phyloP scores from a whole-genome alignment of 305 asterid species.

The Fraxinus xanthoxyloides region DNA sequence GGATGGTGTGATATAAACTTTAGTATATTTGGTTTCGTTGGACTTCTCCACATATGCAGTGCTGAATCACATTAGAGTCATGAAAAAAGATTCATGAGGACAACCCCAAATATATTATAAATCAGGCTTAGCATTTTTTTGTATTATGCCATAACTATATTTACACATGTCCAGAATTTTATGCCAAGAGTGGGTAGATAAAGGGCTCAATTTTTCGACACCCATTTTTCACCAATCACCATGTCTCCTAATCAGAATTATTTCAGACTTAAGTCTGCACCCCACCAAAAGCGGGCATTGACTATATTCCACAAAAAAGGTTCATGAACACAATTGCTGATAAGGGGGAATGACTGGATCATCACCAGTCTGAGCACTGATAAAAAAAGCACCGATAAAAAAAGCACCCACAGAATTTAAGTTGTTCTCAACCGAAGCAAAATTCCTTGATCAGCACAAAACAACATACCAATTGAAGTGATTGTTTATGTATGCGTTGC shows the following conservation, averaged over 20 bases:
- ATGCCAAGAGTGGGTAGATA: not conserved
- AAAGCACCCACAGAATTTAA: slow-evolving; percentile 3
- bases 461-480: slow-evolving; percentile 76
- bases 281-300: slow-evolving; percentile 3
- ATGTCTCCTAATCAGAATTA: not conserved
- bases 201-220: not conserved
- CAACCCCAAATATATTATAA: not conserved
- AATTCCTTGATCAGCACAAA: slow-evolving; percentile 26
- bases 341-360: slow-evolving; percentile 12
- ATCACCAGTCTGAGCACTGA: not conserved
- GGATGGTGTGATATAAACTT: not conserved
- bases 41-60: not conserved
- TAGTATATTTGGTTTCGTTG: not conserved
- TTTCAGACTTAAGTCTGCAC: not conserved
- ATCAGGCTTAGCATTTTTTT: not conserved
- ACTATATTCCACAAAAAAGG: not conserved
- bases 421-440: slow-evolving; percentile 16
- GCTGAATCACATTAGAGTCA: not conserved
- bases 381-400: not conserved
- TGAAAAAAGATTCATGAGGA: not conserved
- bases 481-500: slow-evolving; percentile 93
- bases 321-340: slow-evolving; percentile 1
- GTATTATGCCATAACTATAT: not conserved
- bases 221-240: not conserved
- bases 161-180: not conserved